Conservation (phyloP, 306 rosid genomes). For the Parietaria judaica region DNA sequence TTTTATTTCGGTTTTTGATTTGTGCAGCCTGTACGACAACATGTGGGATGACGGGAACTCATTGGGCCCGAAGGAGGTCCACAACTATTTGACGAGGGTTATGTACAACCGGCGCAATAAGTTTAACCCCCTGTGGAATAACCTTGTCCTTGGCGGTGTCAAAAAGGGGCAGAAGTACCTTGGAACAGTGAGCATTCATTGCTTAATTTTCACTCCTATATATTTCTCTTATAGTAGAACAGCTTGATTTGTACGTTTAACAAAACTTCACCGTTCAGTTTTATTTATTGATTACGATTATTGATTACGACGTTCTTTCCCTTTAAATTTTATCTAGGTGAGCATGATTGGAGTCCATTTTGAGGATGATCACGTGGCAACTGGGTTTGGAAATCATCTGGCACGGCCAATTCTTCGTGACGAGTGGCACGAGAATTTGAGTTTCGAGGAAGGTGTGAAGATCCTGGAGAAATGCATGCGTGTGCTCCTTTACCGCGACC, state of each 20-base stretch:
- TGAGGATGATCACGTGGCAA: conserved; percentile 85
- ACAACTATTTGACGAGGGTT: conserved; percentile 47
- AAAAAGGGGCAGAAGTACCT: conserved; percentile 53
- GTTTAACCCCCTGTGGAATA: conserved; percentile 54
- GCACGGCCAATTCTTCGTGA: conserved; percentile 97
- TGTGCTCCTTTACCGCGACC: conserved; percentile 85
- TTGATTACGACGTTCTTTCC: background rate
- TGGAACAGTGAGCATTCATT: conserved; percentile 48
- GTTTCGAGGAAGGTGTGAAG: conserved; percentile 84
- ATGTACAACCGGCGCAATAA: conserved; percentile 65
- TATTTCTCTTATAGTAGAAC: background rate
- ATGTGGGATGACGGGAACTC: conserved; percentile 80
- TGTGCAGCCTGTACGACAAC: conserved; percentile 68
- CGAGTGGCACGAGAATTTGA: conserved; percentile 85
- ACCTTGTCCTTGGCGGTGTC: conserved; percentile 55
- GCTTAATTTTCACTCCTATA: conserved; percentile 1
- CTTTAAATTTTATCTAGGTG: conserved; percentile 41
- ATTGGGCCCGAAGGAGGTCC: conserved; percentile 58
- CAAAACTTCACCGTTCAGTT: conserved; percentile 7
- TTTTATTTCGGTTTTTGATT: conserved; percentile 4
- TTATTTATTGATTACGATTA: background rate
- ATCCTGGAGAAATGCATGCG: conserved; percentile 96
- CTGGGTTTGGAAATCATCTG: conserved; percentile 96
- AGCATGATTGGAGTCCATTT: conserved; percentile 86
- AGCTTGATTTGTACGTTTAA: conserved; percentile 2